phyloP scores from a whole-genome alignment of 129 eudicot genomes.

The Apium graveolens region DNA sequence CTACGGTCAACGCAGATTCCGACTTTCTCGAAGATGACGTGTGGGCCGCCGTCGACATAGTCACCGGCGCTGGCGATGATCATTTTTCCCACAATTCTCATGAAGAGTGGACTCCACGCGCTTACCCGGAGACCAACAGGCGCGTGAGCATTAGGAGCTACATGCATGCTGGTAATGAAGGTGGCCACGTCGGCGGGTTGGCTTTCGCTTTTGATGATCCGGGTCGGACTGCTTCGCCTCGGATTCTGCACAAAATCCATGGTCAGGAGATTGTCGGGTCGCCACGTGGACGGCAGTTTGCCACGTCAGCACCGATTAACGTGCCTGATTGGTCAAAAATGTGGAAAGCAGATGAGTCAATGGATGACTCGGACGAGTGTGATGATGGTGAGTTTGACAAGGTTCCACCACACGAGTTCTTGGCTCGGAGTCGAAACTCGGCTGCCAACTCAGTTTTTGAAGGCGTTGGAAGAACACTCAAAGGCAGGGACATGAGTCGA shows the following conservation, averaged over 20 bases:
- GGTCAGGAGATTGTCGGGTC: constrained; percentile 27
- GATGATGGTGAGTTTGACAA: constrained; percentile 34
- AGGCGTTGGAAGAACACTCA: constrained; percentile 88
- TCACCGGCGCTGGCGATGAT: constrained; percentile 16
- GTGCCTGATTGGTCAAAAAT: constrained; percentile 91
- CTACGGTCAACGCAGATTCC: constrained; percentile 22
- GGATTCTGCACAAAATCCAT: constrained; percentile 65
- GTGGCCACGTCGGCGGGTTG: constrained; percentile 50
- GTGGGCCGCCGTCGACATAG: constrained; percentile 59
- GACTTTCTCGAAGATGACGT: constrained; percentile 69
- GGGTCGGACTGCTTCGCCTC: constrained; percentile 19
- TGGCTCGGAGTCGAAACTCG: constrained; percentile 59
- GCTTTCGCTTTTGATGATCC: constrained; percentile 57
- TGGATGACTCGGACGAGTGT: constrained; percentile 65
- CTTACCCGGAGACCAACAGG: constrained; percentile 24
- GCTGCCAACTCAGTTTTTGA: constrained; percentile 71
- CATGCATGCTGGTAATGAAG: not conserved
- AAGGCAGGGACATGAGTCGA: constrained; percentile 93
- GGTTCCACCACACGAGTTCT: constrained; percentile 86
- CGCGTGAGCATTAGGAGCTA: constrained; percentile 16
- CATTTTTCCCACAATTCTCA: constrained; percentile 5
- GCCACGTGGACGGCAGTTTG: constrained; percentile 54
- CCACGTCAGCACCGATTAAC: constrained; percentile 76
- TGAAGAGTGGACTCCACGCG: constrained; percentile 48
- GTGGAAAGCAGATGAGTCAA: constrained; percentile 64